Evolutionary conservation across 176 grass and related monocot genomes (phyloP), one percentile per base, ranked within the genome.

Genomic region (Aegilops sharonensis): DNA sequence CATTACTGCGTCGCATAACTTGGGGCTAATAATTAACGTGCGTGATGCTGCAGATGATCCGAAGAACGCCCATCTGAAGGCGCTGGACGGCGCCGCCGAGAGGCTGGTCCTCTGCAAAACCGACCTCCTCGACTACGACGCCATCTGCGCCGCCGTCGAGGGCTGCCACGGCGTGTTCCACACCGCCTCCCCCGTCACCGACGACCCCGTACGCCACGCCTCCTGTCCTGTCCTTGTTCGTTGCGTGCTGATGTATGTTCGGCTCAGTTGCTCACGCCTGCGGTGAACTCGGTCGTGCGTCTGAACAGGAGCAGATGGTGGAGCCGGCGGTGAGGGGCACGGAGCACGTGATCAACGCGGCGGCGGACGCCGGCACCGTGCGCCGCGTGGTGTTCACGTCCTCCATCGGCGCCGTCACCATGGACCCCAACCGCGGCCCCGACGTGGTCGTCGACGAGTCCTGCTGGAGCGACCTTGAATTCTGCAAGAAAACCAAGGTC

Each of bases 151-250:
- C 34, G 97, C 97, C 65, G 78, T 96, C 15, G 73, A 93, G 18
- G 94, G 94, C 50, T 99, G 97, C 91, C 90, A 94, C 8, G 92
- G 97, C 57, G 92, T 99, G 62, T 99, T 99, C 90, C 97, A 99
- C 87, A 99, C 94, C 2, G 97, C 97, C 18, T 99, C 94, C 3
- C 97, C 97, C 2, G 94, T 99, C 86, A 99, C 97, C 10, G 97
- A 99, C 12, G 94, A 99, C 64, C 94, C 97, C 4, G 96, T 98
- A 74, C 54, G 7, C 27, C 93, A 39, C 64, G 13, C 9, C 25
- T 12, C 14, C 61, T 8, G 9, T 14, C 61, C 13, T 15, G 21
- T 21, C 6, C 18, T 15, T 34, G 78, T 42, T 13, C 62, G 7
- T 31, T 80, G 15, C 15, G 36, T 64, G 29, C 23, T 30, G 61